These are phyloP conservation scores for Cercis canadensis DNA, from an alignment of 306 rosid species.

Conservation along the genomic window DNA sequence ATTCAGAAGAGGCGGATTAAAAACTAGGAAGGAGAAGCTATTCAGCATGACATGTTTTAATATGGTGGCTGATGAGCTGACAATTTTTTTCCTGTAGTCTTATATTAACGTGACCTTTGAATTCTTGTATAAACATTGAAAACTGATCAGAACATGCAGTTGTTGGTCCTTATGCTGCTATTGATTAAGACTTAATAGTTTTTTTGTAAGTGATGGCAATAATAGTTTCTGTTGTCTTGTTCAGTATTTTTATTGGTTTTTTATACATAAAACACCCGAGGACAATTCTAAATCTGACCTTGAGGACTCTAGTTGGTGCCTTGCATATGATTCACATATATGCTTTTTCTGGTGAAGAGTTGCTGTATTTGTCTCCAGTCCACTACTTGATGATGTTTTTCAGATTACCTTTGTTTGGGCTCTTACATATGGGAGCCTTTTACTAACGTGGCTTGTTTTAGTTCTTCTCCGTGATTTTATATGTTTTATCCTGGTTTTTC, in stretches of 20 bases:
- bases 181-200: background rate
- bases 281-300: conserved; percentile 6
- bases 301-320: conserved; percentile 8
- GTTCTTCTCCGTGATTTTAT: conserved; percentile 9
- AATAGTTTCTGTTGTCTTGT: conserved; percentile 10
- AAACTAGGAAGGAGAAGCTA: conserved; percentile 4
- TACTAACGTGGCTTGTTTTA: conserved; percentile 6
- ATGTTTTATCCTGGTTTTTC: conserved; percentile 21
- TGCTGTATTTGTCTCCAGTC: background rate
- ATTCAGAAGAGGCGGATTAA: background rate
- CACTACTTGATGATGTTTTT: conserved; percentile 23
- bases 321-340: background rate
- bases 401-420: conserved; percentile 12
- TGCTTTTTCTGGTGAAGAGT: background rate
- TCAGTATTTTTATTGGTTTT: conserved; percentile 2
- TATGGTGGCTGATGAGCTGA: conserved; percentile 19
- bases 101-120: background rate
- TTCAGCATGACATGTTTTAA: conserved; percentile 2
- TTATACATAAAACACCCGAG: background rate
- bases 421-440: conserved; percentile 16
- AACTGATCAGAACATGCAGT: background rate
- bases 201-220: conserved; percentile 2
- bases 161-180: too few relatives aligned
- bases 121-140: background rate
- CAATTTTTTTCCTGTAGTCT: background rate